phyloP scores from a whole-genome alignment of 202 grass and related monocot genomes.

The Eragrostis tef region DNA sequence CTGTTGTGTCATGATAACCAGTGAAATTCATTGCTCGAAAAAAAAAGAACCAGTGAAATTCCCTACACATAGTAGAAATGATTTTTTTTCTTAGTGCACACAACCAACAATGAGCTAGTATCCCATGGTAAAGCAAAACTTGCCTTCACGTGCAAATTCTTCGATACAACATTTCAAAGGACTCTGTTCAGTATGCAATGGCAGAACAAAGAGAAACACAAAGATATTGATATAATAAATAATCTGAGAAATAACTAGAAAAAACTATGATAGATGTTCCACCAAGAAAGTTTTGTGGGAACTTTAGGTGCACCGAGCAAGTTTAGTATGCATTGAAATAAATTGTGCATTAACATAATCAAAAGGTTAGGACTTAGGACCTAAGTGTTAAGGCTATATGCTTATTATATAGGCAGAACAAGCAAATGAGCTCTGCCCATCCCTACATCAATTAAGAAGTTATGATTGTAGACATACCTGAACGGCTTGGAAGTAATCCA shows the following conservation, averaged over 20 bases:
- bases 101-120: background rate
- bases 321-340: constrained; percentile 4
- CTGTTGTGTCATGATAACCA: constrained; percentile 7
- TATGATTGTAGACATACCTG: constrained; percentile 46
- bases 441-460: background rate
- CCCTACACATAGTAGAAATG: background rate
- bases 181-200: background rate
- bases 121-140: background rate
- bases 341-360: background rate
- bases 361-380: background rate
- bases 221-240: background rate
- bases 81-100: background rate
- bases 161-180: background rate
- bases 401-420: background rate
- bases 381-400: constrained; percentile 6
- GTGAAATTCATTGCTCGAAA: background rate
- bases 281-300: background rate
- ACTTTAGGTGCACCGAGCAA: background rate
- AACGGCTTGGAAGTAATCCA: constrained; percentile 72
- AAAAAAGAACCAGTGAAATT: background rate
- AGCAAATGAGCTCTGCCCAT: background rate
- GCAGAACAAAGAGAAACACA: background rate
- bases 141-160: background rate
- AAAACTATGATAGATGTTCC: background rate
- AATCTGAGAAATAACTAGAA: background rate